phyloP scores from a whole-genome alignment of 768 basidiomycete genomes.

The Suillus discolor region DNA sequence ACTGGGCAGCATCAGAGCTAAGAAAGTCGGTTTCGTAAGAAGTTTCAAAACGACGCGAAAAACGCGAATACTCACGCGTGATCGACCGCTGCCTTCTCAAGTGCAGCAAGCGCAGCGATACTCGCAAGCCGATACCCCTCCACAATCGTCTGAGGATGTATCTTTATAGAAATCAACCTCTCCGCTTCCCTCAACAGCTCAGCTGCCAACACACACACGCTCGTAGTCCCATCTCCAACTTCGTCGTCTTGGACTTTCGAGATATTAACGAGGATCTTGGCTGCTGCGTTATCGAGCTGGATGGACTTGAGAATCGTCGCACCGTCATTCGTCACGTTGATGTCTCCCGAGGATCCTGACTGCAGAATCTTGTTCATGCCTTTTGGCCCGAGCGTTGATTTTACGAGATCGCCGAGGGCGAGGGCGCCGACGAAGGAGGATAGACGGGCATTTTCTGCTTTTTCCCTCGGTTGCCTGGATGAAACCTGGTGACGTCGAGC shows the following conservation, averaged over 20 bases:
- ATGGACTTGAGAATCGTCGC: constrained; percentile 98
- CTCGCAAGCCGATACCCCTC: constrained; percentile 96
- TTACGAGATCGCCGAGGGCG: constrained; percentile 96
- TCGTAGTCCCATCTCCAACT: constrained; percentile 94
- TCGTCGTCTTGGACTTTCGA: constrained; percentile 99
- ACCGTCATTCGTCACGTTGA: constrained; percentile 98
- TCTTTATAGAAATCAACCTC: constrained; percentile 87
- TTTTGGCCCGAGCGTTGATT: constrained; percentile 97
- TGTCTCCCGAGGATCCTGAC: constrained; percentile 84
- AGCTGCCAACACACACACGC: constrained; percentile 88
- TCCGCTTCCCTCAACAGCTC: constrained; percentile 95
- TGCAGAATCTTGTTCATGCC: constrained; percentile 99
- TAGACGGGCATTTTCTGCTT: constrained; percentile 96
- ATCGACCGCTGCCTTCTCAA: constrained; percentile 83
- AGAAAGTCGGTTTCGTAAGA: too few relatives aligned
- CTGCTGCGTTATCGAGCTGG: constrained; percentile 96
- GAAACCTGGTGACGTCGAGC: constrained; percentile 10
- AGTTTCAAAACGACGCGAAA: background rate
- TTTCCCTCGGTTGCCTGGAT: constrained; percentile 85
- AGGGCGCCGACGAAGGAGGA: constrained; percentile 98
- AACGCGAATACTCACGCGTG: constrained; percentile 62
- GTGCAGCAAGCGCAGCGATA: constrained; percentile 76
- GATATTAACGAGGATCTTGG: constrained; percentile 99
- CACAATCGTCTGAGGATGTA: constrained; percentile 97
- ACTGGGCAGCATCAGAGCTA: constrained; percentile 72